phyloP scores from a whole-genome alignment of 2,329 filamentous ascomycete genomes.

The Cercospora beticola region DNA sequence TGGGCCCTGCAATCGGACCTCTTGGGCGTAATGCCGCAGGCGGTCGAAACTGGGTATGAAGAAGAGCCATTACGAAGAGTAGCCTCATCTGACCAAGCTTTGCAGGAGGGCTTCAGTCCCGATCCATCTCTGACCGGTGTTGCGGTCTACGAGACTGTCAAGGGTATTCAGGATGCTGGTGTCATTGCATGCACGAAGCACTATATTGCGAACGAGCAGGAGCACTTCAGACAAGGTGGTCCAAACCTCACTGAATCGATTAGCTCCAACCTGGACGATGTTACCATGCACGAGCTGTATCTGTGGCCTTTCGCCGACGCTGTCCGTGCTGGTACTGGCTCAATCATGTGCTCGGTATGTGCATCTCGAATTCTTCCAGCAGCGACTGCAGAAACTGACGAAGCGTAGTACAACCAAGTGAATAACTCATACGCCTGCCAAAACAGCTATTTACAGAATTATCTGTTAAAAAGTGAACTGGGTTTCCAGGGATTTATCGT shows the following conservation, averaged over 20 bases:
- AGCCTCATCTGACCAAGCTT: slow-evolving; percentile 1
- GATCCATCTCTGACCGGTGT: slow-evolving; percentile 75
- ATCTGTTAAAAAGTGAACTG: slow-evolving; percentile 73
- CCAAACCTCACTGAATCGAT: slow-evolving; percentile 60
- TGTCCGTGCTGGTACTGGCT: slow-evolving; percentile 50
- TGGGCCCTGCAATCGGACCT: slow-evolving; percentile 76
- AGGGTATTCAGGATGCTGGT: slow-evolving; percentile 78
- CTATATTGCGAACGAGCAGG: slow-evolving; percentile 72
- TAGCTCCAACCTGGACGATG: slow-evolving; percentile 63
- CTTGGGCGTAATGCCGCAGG: slow-evolving; percentile 67
- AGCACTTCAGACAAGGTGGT: slow-evolving; percentile 63
- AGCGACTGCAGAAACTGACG: not conserved
- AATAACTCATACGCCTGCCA: slow-evolving; percentile 81
- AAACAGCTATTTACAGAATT: slow-evolving; percentile 74
- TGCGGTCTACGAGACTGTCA: slow-evolving; percentile 69
- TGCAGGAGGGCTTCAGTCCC: slow-evolving; percentile 55
- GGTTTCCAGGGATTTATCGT: slow-evolving; percentile 79
- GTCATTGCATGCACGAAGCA: slow-evolving; percentile 84
- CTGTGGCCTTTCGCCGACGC: slow-evolving; percentile 53
- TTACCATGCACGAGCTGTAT: slow-evolving; percentile 53
- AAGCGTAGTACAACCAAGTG: slow-evolving; percentile 62
- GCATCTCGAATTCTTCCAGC: not conserved
- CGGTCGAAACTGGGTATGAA: slow-evolving; percentile 68
- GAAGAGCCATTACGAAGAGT: not conserved
- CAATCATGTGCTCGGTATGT: slow-evolving; percentile 55